phyloP scores from a whole-genome alignment of 805 yeast genomes.

The Monosporozyma yasuniensis region DNA sequence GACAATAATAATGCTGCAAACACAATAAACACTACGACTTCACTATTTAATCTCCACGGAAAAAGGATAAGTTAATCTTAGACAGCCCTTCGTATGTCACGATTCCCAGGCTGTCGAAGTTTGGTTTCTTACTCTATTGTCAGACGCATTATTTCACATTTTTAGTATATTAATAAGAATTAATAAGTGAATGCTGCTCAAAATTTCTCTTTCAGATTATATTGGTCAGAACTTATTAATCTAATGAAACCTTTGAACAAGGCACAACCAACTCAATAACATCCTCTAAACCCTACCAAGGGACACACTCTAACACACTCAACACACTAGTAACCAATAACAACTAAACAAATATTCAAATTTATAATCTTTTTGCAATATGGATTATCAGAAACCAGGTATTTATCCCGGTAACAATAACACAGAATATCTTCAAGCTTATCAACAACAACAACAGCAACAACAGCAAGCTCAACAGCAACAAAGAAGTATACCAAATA shows the following conservation, averaged over 20 bases:
- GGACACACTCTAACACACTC: too few species aligned
- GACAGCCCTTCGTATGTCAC: too few species aligned
- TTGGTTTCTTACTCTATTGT: too few species aligned
- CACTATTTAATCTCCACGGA: neutral
- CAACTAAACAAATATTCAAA: neutral
- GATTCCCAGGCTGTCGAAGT: too few species aligned
- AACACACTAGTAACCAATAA: neutral
- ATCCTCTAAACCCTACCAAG: too few species aligned
- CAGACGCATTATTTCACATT: neutral
- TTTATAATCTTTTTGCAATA: neutral
- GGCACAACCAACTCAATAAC: too few species aligned
- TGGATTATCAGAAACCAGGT: constrained; percentile 1
- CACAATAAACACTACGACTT: neutral
- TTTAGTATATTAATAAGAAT: neutral
- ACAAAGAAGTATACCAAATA: neutral
- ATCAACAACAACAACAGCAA: neutral
- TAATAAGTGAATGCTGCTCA: neutral
- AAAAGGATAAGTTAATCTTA: too few species aligned
- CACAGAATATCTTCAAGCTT: neutral
- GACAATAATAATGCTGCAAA: too few species aligned
- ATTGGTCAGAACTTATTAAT: neutral
- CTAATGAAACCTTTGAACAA: too few species aligned
- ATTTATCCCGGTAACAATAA: neutral
- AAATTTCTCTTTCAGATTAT: neutral
- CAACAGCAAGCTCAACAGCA: constrained; percentile 1